Conservation (phyloP, 495 filamentous ascomycete species). For the Aspergillus indologenus region DNA sequence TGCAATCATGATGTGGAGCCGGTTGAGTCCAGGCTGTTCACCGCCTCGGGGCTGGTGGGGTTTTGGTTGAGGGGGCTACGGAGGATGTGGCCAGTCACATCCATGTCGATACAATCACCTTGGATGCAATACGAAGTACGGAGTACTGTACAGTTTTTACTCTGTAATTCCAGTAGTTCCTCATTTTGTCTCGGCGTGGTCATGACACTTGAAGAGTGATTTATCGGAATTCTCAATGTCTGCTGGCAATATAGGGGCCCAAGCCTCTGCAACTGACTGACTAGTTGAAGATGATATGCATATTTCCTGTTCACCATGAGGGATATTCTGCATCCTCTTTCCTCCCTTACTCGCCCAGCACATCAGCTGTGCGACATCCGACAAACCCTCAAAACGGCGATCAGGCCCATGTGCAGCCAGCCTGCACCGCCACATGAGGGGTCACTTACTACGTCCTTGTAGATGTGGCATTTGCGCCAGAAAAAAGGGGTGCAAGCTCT, state of each 20-base stretch:
- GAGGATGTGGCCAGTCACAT: constrained; percentile 24
- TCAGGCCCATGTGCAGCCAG: neutral
- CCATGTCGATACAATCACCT: constrained; percentile 19
- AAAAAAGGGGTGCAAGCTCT: neutral
- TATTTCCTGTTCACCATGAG: neutral
- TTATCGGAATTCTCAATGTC: too few species aligned
- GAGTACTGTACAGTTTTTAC: too few species aligned
- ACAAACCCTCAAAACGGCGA: neutral
- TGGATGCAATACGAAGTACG: constrained; percentile 2
- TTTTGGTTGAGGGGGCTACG: constrained; percentile 14
- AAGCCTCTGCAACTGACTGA: neutral
- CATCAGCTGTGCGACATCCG: constrained; percentile 3
- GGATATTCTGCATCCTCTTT: constrained; percentile 9
- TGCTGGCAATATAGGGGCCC: neutral
- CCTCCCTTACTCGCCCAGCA: neutral
- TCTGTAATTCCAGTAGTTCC: too few species aligned
- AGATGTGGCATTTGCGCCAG: neutral
- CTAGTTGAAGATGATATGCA: too few species aligned
- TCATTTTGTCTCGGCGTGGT: too few species aligned
- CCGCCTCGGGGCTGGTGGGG: constrained; percentile 22
- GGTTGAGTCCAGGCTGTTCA: constrained; percentile 15
- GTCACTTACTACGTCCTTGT: neutral
- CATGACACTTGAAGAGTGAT: too few species aligned
- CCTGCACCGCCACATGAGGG: constrained; percentile 12
- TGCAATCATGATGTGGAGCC: constrained; percentile 24